Base-by-base conservation (phyloP, 495 filamentous ascomycete species). In the Sporormia fimetaria region DNA sequence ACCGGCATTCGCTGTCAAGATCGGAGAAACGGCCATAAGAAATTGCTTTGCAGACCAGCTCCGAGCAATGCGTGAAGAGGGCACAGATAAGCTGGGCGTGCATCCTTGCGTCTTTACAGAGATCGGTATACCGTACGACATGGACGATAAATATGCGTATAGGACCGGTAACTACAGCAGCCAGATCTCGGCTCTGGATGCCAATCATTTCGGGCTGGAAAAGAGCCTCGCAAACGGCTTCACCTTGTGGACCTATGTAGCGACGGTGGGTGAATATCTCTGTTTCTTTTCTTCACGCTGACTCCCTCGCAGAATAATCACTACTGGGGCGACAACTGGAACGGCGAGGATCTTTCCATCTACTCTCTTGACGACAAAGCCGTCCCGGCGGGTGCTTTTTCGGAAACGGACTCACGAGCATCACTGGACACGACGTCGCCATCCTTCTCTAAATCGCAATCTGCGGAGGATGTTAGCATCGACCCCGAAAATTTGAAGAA, bases 101-200 rank as follows among this genome's bases (percentile, higher is more conserved):
- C 90, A 92, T 49, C 90, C 90, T 1, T 80, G 88, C 50, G 64
- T 98, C 8, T 81, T 94, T 57, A 92, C 83, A 1, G 90, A 99
- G 54, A 94, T 95, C 51, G 90, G 90, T 17, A 94, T 96, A 44
- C 90, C 90, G 0, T 99, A 94, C 56, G 92, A 99, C 59, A 99
- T 99, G 90, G 87, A 99, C 54, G 75, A 92, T 41, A 83, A 94
- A 61, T 63, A 86, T 48, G 90, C 90, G 1, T 99, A 99, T 60
- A 81, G 83, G 57, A 93, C 87, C n/a, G 90, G 90, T 3, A 81
- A 99, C 53, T 99, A 92, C 55, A 79, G 82, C 38, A 94, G 84
- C 47, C 90, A 98, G 54, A 82, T 78, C 21, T 78, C 81, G 8
- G 92, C 90, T 14, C 86, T 96, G 81, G 90, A 98, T 67, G 90